phyloP scores from a whole-genome alignment of 2,329 filamentous ascomycete genomes.

The Nigrospora oryzae region DNA sequence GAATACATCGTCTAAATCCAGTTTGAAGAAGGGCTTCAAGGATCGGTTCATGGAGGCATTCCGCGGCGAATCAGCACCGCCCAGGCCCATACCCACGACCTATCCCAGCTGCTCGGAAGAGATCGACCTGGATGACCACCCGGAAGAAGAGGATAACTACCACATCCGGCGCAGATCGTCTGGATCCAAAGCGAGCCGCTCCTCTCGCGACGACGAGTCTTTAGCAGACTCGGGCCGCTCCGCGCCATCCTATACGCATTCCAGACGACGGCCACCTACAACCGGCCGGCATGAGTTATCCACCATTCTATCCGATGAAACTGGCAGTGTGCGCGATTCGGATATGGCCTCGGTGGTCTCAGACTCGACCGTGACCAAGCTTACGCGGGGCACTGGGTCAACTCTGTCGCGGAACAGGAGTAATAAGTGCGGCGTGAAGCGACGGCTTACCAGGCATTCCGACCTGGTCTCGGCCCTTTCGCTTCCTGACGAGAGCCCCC shows the following conservation, averaged over 20 bases:
- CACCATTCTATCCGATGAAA: conserved; percentile 47
- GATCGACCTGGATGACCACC: conserved; percentile 14
- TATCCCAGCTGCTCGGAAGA: conserved; percentile 40
- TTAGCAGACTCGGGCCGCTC: conserved; percentile 17
- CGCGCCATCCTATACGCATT: conserved; percentile 6
- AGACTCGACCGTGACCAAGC: conserved; percentile 43
- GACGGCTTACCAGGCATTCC: conserved; percentile 80
- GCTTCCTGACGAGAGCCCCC: conserved; percentile 47
- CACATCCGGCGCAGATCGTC: conserved; percentile 21
- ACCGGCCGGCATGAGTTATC: conserved; percentile 47
- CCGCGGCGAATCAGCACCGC: conserved; percentile 47
- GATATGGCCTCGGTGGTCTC: conserved; percentile 42
- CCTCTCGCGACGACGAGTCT: conserved; percentile 21
- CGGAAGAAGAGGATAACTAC: conserved; percentile 16
- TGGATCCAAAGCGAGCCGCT: conserved; percentile 20
- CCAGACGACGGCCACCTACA: conserved; percentile 36
- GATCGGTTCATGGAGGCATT: conserved; percentile 55
- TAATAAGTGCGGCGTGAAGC: conserved; percentile 51
- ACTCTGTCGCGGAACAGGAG: conserved; percentile 34
- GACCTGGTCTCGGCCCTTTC: conserved; percentile 92
- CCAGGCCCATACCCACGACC: conserved; percentile 33
- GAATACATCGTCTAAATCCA: conserved; percentile 36
- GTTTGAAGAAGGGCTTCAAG: conserved; percentile 41
- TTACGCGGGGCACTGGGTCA: conserved; percentile 32
- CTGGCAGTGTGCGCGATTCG: conserved; percentile 34